Evolutionary conservation across 129 eudicot species (phyloP).

Genomic region (Flaveria trinervia): DNA sequence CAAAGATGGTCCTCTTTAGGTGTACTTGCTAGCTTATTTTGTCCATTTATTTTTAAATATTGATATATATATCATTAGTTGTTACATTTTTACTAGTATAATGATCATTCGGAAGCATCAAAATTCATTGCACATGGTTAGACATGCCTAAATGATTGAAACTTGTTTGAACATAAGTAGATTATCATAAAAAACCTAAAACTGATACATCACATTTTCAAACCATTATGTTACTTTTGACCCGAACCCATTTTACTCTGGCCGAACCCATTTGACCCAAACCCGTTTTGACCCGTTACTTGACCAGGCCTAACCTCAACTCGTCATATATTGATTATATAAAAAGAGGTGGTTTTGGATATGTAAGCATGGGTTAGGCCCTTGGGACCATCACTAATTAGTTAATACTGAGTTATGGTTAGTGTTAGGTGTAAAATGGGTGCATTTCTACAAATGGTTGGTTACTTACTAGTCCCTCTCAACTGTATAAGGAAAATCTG

Average conservation of each 20-base stretch:
- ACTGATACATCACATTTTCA: not conserved
- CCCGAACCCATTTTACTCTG: not conserved
- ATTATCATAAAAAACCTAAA: not conserved
- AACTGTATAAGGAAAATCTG: slow-evolving; percentile 23
- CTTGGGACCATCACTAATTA: slow-evolving; percentile 13
- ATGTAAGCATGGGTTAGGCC: slow-evolving; percentile 5
- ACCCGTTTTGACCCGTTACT: no score
- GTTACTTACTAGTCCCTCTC: slow-evolving; percentile 28
- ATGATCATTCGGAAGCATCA: not conserved
- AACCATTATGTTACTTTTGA: not conserved
- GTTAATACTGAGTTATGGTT: slow-evolving; percentile 21
- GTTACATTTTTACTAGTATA: not conserved
- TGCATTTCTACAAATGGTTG: slow-evolving; percentile 35
- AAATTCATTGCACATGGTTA: not conserved
- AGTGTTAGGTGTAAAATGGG: slow-evolving; percentile 28
- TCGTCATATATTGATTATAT: not conserved
- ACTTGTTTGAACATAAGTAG: not conserved
- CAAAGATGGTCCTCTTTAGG: no score
- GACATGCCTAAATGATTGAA: not conserved
- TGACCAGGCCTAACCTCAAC: no score
- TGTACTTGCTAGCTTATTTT: no score
- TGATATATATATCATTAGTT: no score
- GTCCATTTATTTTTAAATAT: no score
- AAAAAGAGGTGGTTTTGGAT: slow-evolving; percentile 3
- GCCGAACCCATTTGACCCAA: not conserved